Evolutionary conservation across 345 rosid species (phyloP), one percentile per base, ranked within the genome.

Genomic region (Bruguiera parviflora): DNA sequence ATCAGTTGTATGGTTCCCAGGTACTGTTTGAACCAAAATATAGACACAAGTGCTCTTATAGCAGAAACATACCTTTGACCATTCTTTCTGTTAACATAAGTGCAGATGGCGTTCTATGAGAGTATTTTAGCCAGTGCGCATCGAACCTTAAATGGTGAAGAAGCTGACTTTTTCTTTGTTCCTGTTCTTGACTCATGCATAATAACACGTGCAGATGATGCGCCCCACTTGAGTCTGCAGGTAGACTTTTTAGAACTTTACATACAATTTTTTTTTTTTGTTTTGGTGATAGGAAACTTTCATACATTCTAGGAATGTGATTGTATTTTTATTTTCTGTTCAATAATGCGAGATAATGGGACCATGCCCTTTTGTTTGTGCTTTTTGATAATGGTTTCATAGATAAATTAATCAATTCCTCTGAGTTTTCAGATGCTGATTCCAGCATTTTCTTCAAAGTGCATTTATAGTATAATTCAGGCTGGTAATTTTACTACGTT

Each of bases 161-260:
- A 94, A 74, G 99, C 99, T 33, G 99, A 94, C 61, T 94, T 79
- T 80, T 94, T 91, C 89, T 94, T 89, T 75, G 98, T 92, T 73
- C 98, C 98, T 63, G 96, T 91, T 85, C 93, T 94, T 78, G 98
- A 94, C 83, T 83, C 97, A 0, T 94, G 98, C 83, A 94, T 94
- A 70, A 94, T 94, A 64, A 84, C 84, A 31, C 97, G 97, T 61
- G 98, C 96, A 67, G 90, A 84, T 46, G 98, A 94, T 86, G 88
- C 96, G 53, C 97, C 98, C 56, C 97, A 94, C 82, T 53, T 94
- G 68, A 86, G 76, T 71, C 37, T 85, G 93, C 66, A 81, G 97
- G 98, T 94, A 74, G 49, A 53, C 61, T 71, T 70, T 37, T 63
- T 52, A 31, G 13, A 57, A 43, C 65, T 27, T 51, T 55, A 59